Base-by-base conservation (phyloP, 78 protist genomes). In the Polysphondylium violaceum region DNA sequence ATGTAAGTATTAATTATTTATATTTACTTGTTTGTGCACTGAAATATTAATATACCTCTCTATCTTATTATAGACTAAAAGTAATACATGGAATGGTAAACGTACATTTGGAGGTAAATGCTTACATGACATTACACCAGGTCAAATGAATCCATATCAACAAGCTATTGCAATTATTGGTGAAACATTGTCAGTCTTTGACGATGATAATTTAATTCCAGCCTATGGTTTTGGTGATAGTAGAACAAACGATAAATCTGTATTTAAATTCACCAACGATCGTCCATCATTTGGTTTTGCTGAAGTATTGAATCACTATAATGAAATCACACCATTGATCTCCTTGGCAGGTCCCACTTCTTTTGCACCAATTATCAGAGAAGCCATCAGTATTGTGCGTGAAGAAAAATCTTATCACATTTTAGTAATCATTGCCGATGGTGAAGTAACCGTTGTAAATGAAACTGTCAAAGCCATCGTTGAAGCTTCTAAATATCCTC, bases 281-380 rank as follows among this genome's bases (percentile, higher is more conserved):
- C 8, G 92, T 19, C 94, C 94, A 29, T 88, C 86, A 35, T 50
- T 40, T 50, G 96, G 96, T 36, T 38, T 88, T 33, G 50, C 58
- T 51, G 91, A 90, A 43, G 92, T 83, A 7, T 19, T 94, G 19
- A 55, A 83, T 7, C 35, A 86, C 14, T 94, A 94, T 85, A 76
- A 47, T 29, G 95, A 92, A 33, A 91, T 95, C 38, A 60, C 95
- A 14, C 97, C 97, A 27, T 53, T 53, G 41, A 74, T 95, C n/a
- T 47, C 50, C 25, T 60, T 95, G 33, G 38, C 76, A 44, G 98
- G 97, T 1, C 98, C 98, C 56, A 96, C 98, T 33, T 58, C 67
- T 35, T 97, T 96, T 65, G 94, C 95, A 7, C 94, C 95, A 21
- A 60, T 64, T 0, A 64, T 74, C 40, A 33, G 74, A 16, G 87